Conservation (phyloP, 1,139 yeast genomes). For the Suhomyces guaymorum region DNA sequence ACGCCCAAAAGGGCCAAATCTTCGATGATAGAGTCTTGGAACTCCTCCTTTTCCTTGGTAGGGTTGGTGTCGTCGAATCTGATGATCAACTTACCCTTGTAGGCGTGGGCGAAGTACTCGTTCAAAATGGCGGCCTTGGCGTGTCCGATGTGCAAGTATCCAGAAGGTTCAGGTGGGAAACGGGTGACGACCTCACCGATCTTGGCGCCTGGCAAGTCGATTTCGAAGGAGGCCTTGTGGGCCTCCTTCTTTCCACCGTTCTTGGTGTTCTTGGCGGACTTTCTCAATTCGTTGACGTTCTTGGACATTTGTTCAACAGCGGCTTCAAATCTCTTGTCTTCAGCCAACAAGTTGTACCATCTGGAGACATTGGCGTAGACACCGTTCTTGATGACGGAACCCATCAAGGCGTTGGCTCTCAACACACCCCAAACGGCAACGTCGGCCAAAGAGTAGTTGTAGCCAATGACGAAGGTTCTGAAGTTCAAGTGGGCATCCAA, state of each 20-base stretch:
- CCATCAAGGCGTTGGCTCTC: conserved; percentile 90
- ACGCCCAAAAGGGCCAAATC: conserved; percentile 87
- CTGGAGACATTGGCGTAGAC: conserved; percentile 84
- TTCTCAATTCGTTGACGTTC: conserved; percentile 72
- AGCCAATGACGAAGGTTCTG: conserved; percentile 76
- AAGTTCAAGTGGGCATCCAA: conserved; percentile 83
- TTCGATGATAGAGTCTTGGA: conserved; percentile 87
- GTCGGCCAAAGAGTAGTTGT: conserved; percentile 71
- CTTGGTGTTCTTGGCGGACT: conserved; percentile 57
- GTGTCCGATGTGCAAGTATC: conserved; percentile 91
- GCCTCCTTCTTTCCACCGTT: conserved; percentile 70
- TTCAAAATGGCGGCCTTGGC: conserved; percentile 96
- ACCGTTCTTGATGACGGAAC: conserved; percentile 82
- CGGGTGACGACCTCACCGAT: conserved; percentile 95
- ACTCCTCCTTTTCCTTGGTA: conserved; percentile 88
- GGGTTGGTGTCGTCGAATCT: conserved; percentile 98
- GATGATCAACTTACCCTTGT: conserved; percentile 90
- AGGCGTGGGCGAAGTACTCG: conserved; percentile 91
- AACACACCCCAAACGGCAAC: conserved; percentile 91
- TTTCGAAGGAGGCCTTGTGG: conserved; percentile 90
- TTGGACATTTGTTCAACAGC: conserved; percentile 68
- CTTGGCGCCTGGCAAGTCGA: conserved; percentile 85
- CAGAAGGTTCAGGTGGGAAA: conserved; percentile 92
- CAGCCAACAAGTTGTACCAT: conserved; percentile 84
- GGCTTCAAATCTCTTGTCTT: conserved; percentile 66